Evolutionary conservation across 2,329 filamentous ascomycete genomes (phyloP).

Genomic region (Trichoderma sp.): DNA sequence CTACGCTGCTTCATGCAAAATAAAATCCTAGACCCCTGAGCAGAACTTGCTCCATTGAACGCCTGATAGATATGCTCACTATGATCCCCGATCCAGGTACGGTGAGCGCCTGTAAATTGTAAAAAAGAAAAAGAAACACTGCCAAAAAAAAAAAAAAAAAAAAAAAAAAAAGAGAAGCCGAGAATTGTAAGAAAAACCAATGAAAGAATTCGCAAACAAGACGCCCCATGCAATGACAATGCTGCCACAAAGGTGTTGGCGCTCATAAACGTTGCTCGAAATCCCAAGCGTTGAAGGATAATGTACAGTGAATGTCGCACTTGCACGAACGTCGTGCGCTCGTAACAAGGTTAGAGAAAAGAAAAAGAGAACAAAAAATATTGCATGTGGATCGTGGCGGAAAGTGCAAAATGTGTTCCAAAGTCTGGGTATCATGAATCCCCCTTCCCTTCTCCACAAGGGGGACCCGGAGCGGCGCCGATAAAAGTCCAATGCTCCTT

Average conservation of each 20-base stretch:
- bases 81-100: not conserved
- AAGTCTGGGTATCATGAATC: conserved; percentile 21
- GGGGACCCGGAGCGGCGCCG: conserved; percentile 10
- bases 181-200: not conserved
- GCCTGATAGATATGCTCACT: conserved; percentile 18
- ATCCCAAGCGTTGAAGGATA: conserved; percentile 12
- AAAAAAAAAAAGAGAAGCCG: not conserved
- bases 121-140: not conserved
- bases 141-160: not conserved
- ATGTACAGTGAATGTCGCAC: conserved; percentile 16
- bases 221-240: conserved; percentile 18
- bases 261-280: conserved; percentile 13
- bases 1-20: conserved; percentile 18
- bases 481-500: conserved; percentile 18
- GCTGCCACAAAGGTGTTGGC: conserved; percentile 18
- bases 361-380: not conserved
- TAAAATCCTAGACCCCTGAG: conserved; percentile 4
- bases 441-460: not conserved
- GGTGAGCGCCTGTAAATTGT: conserved; percentile 9
- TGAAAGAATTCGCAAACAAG: conserved; percentile 14
- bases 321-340: conserved; percentile 4
- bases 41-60: conserved; percentile 15
- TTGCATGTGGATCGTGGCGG: conserved; percentile 11
- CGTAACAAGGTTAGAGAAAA: not conserved
- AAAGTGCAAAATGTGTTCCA: conserved; percentile 19